Conservation (phyloP, 2,329 filamentous ascomycete genomes). For the Aspergillus proliferans region DNA sequence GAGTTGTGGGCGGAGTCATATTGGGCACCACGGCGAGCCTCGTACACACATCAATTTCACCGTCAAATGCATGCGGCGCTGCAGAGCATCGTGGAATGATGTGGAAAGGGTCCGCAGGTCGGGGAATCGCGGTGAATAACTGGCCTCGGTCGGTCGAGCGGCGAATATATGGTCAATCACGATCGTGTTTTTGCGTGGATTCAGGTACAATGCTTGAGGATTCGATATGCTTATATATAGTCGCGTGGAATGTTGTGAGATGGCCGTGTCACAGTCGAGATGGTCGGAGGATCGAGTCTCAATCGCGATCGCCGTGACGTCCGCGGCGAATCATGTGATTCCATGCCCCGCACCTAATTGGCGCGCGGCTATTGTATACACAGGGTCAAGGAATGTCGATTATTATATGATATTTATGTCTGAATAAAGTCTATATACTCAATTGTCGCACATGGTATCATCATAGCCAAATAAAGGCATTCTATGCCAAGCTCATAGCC, state of each 20-base stretch:
- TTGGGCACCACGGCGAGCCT: slow-evolving; percentile 6
- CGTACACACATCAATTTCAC: slow-evolving; percentile 4
- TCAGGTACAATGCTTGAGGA: neutral
- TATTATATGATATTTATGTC: neutral
- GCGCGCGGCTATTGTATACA: neutral
- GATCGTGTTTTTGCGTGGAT: neutral
- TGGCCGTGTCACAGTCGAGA: neutral
- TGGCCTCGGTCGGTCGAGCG: neutral
- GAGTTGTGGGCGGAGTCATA: slow-evolving; percentile 15
- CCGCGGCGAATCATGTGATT: slow-evolving; percentile 3
- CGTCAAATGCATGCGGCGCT: neutral
- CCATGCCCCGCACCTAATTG: slow-evolving; percentile 5
- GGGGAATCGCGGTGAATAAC: neutral
- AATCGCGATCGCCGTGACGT: slow-evolving; percentile 8
- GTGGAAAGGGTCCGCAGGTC: neutral
- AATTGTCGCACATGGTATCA: neutral
- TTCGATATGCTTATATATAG: neutral
- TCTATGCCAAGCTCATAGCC: slow-evolving; percentile 38
- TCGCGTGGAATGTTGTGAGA: neutral
- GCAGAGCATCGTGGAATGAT: neutral
- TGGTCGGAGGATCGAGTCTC: neutral
- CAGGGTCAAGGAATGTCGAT: neutral
- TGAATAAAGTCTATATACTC: too few relatives aligned
- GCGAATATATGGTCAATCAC: neutral
- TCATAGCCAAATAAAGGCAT: neutral